phyloP scores from a whole-genome alignment of 2,329 filamentous ascomycete species.

The Ascochyta pisi region DNA sequence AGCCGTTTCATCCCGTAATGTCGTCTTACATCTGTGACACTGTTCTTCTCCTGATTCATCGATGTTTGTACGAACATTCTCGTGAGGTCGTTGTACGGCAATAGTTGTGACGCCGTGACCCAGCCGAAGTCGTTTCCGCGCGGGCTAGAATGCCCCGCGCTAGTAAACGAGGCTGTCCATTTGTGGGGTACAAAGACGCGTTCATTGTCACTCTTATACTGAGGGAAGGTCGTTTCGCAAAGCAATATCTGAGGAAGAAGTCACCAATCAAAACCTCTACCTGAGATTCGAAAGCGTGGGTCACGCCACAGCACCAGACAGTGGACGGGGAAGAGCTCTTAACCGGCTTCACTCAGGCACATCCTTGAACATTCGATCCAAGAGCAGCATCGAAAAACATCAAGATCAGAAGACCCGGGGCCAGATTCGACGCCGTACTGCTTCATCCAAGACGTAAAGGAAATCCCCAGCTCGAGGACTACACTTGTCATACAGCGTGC shows the following conservation, averaged over 20 bases:
- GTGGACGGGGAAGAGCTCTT: background rate
- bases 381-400: background rate
- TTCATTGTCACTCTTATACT: slow-evolving; percentile 6
- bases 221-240: slow-evolving; percentile 13
- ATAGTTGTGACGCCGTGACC: slow-evolving; percentile 7
- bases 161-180: slow-evolving; percentile 18
- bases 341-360: background rate
- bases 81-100: slow-evolving; percentile 5
- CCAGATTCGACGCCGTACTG: background rate
- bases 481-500: background rate
- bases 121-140: slow-evolving; percentile 8
- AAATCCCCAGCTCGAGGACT: background rate
- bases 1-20: too few species aligned
- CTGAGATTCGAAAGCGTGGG: background rate
- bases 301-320: background rate
- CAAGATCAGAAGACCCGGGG: slow-evolving; percentile 1
- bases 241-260: slow-evolving; percentile 6
- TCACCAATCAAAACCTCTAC: background rate
- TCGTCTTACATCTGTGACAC: too few species aligned
- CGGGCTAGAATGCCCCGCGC: slow-evolving; percentile 24
- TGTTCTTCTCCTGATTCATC: background rate
- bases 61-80: slow-evolving; percentile 5
- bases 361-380: background rate
- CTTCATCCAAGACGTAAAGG: background rate
- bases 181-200: slow-evolving; percentile 25